Evolutionary conservation across 2,329 filamentous ascomycete species (phyloP), one percentile per base, ranked within the genome.

Genomic region (Chlorencoelia australis): DNA sequence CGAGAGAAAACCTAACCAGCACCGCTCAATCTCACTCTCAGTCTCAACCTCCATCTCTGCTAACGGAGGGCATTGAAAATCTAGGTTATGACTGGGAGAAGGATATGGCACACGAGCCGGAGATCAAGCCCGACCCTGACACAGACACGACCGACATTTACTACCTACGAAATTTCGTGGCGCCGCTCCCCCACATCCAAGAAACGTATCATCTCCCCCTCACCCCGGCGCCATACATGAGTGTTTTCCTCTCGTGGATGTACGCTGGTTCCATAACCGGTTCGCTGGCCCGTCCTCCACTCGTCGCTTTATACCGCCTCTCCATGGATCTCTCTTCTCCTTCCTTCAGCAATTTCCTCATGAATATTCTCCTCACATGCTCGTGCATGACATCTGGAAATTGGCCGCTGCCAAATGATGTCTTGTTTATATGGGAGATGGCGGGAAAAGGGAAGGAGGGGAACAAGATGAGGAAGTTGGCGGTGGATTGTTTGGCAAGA

Each of bases 241-340:
- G 30, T 10, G 13, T 31, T 11, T 43, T 43, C 31, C 21, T 35
- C n/a, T 40, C 37, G 18, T 43, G 27, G 33, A 5, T 43, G 6
- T 29, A 37, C n/a, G 30, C 27, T 2, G 41, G 37, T 20, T n/a
- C 30, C 9, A 14, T 30, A 2, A 22, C 19, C 18, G 20, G 27
- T 3, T 4, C 33, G 32, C 28, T 40, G 17, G 16, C 8, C 15
- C 13, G 8, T 11, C 7, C 4, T 5, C 15, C 14, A 10, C 21
- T 24, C 7, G 22, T 25, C 7, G 16, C 32, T 7, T 16, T 25
- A 4, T 16, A 26, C 9, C 3, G 17, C 2, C 24, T 38, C 13
- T 30, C 36, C 9, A 14, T n/a, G 5, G 18, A 3, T 2, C 33
- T 40, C 13, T 15, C 9, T 6, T 33, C 32, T 10, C 20, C 30